Conservation (phyloP, 176 grass and related monocot genomes). For the Aegilops bicornis region DNA sequence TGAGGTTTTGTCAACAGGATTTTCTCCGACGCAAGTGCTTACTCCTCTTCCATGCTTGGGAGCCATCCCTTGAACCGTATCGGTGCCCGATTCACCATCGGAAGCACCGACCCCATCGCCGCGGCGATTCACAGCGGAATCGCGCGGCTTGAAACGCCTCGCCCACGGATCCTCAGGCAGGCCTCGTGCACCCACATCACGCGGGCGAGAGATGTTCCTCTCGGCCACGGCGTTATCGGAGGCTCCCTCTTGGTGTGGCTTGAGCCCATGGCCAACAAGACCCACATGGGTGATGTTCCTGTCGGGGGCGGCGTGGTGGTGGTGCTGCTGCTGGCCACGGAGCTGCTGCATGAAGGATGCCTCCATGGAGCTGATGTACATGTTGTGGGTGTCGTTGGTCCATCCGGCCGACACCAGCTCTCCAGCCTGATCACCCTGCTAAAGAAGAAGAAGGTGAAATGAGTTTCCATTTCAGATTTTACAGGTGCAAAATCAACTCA, state of each 20-base stretch:
- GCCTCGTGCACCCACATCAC: not conserved
- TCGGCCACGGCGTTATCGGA: slow-evolving; percentile 27
- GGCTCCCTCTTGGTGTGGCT: slow-evolving; percentile 28
- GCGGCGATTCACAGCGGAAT: not conserved
- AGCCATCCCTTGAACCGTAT: slow-evolving; percentile 29
- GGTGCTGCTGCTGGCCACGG: not conserved
- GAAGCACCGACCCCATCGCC: not conserved
- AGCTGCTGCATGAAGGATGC: slow-evolving; percentile 62
- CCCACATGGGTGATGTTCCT: not conserved
- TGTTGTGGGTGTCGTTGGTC: slow-evolving; percentile 58
- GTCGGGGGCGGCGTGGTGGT: not conserved
- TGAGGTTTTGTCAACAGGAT: slow-evolving; percentile 40
- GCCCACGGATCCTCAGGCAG: slow-evolving; percentile 53
- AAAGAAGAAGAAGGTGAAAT: slow-evolving; percentile 7
- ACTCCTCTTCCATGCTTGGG: slow-evolving; percentile 23
- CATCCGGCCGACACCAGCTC: slow-evolving; percentile 44
- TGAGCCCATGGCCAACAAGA: not conserved
- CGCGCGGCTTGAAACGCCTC: slow-evolving; percentile 44
- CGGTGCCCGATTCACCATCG: slow-evolving; percentile 30
- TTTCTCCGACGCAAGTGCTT: not conserved
- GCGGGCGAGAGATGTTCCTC: not conserved
- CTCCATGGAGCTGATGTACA: slow-evolving; percentile 71
- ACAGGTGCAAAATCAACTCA: not conserved
- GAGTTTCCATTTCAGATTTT: not conserved
- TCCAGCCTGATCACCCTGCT: slow-evolving; percentile 20